Conservation (phyloP, 768 basidiomycete genomes). For the Cystofilobasidium ferigula region DNA sequence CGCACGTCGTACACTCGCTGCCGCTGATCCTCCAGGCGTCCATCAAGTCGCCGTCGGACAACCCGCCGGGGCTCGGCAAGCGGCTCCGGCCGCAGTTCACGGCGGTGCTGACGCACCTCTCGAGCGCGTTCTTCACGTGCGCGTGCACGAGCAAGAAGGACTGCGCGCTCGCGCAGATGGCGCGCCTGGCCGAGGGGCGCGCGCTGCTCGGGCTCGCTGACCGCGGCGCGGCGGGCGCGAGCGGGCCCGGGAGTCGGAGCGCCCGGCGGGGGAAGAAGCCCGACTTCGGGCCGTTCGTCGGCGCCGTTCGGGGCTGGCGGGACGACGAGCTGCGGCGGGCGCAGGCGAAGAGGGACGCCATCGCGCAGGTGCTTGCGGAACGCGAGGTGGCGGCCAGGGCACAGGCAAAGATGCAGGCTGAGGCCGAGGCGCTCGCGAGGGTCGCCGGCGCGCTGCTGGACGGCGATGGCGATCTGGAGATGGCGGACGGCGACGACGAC, state of each 20-base stretch:
- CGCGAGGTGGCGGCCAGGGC: neutral
- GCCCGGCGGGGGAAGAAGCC: constrained; percentile 25
- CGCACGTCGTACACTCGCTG: constrained; percentile 65
- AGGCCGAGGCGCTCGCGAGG: constrained; percentile 13
- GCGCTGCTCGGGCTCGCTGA: constrained; percentile 20
- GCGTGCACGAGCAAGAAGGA: constrained; percentile 33
- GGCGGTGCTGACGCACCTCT: constrained; percentile 33
- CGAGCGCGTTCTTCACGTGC: constrained; percentile 35
- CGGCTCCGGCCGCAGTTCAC: constrained; percentile 29
- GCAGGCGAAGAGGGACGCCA: neutral
- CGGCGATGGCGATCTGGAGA: constrained; percentile 12
- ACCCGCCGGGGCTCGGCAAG: constrained; percentile 3
- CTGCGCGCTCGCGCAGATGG: constrained; percentile 36
- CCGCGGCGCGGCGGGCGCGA: constrained; percentile 10
- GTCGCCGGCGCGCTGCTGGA: constrained; percentile 12
- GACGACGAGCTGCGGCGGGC: constrained; percentile 30
- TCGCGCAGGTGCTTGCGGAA: neutral
- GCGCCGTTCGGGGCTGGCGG: constrained; percentile 36
- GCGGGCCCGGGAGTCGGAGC: no score
- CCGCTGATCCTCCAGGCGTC: constrained; percentile 36
- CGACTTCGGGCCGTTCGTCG: constrained; percentile 34
- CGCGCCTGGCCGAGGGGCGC: constrained; percentile 29
- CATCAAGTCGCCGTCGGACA: constrained; percentile 18
- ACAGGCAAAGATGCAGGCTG: no score
- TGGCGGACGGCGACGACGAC: constrained; percentile 23